Base-by-base conservation (phyloP, 2,329 filamentous ascomycete genomes). In the Beauveria varroae region DNA sequence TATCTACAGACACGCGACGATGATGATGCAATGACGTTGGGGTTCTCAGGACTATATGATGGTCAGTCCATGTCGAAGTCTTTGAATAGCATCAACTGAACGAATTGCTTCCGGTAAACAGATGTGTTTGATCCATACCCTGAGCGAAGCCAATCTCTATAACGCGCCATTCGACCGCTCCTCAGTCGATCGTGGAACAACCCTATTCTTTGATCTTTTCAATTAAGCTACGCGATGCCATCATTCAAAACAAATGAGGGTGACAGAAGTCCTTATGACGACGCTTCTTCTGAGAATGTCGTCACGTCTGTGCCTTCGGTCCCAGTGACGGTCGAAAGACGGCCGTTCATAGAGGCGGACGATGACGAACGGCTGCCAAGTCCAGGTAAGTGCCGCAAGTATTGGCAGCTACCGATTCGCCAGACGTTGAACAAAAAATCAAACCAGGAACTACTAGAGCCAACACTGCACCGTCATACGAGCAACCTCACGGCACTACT, bases 391-490 rank as follows among this genome's bases (percentile, higher is more conserved):
- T 16, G 12, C 3, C 4, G 24, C 1, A 14, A 24, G 10, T 24
- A 20, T 12, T 24, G 9, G 20, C n/a, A 5, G 43, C 43, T 20
- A 14, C 2, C 7, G 10, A 20, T 20, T 34, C 5, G 12, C 30
- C 30, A 34, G 10, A 46, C 2, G n/a, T 12, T 20, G 43, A 22
- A 24, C 10, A 9, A 46, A 5, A 46, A 7, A 46, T 22, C 3
- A 69, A 69, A 24, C 5, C 54, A 68, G 74, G 74, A 14, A 73
- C 71, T 16, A 66, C 73, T 6, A 64, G 73, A 24, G 72, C 67
- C n/a, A 76, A 73, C 43, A 63, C 73, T 44, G 73, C 73, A 1
- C 69, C 73, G 10, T 70, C 71, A 0, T 68, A 70, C 40, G 69
- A 73, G 8, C 65, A 70, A 43, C 74, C 73, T 0, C 62, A 71